A percentile compares a stretch with the other conserved stretches of the same genome.
These are phyloP conservation scores for Thalassiosira mediterranea DNA, from an alignment of 352 stramenopile genomes.

Conservation along the genomic window DNA sequence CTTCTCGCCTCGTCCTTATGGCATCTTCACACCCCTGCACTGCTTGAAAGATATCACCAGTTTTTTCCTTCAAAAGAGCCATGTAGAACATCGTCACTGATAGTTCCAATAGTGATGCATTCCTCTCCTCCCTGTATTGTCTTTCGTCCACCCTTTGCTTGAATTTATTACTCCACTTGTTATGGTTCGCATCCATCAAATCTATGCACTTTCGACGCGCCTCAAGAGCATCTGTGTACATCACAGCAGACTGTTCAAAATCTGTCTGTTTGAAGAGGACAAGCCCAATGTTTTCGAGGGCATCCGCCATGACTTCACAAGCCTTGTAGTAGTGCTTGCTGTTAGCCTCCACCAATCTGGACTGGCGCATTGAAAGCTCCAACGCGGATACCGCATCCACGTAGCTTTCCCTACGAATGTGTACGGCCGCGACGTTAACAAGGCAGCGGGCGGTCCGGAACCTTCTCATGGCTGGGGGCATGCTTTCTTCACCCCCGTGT, in stretches of 20 bases:
- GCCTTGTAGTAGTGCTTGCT: slow-evolving; percentile 42
- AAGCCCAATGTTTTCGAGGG: slow-evolving; percentile 53
- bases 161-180: slow-evolving; percentile 18
- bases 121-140: slow-evolving; percentile 44
- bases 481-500: slow-evolving; percentile 16
- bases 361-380: slow-evolving; percentile 42
- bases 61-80: slow-evolving; percentile 42
- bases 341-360: slow-evolving; percentile 29
- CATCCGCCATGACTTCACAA: slow-evolving; percentile 54
- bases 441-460: slow-evolving; percentile 44
- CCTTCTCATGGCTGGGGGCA: slow-evolving; percentile 35
- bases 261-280: slow-evolving; percentile 52
- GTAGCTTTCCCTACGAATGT: slow-evolving; percentile 49
- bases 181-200: slow-evolving; percentile 40
- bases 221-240: slow-evolving; percentile 47
- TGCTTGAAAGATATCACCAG: slow-evolving; percentile 34
- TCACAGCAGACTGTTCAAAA: slow-evolving; percentile 39
- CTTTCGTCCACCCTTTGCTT: slow-evolving; percentile 35
- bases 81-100: slow-evolving; percentile 49
- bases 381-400: slow-evolving; percentile 41
- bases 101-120: slow-evolving; percentile 45
- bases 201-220: slow-evolving; percentile 42
- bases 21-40: slow-evolving; percentile 49
- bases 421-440: slow-evolving; percentile 53
- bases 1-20: slow-evolving; percentile 31